phyloP scores from a whole-genome alignment of 2,329 filamentous ascomycete genomes.

The Penicillium brevicompactum region DNA sequence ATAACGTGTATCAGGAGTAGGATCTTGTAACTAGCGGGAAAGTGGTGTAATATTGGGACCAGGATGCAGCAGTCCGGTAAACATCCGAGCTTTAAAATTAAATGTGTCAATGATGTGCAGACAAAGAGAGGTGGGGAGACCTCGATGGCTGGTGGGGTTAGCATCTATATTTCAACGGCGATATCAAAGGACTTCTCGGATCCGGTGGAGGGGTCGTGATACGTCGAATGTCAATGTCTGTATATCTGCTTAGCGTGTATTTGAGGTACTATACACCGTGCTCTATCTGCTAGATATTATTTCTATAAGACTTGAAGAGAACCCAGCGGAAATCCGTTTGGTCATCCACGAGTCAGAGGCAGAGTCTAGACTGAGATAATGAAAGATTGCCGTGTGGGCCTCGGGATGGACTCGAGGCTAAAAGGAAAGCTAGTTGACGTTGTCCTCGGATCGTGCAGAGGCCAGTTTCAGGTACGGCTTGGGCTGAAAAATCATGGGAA shows the following conservation, averaged over 20 bases:
- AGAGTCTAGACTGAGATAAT: conserved; percentile 9
- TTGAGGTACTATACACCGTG: no score
- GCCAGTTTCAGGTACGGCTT: conserved; percentile 24
- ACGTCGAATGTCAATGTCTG: conserved; percentile 13
- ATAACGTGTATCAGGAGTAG: conserved; percentile 25
- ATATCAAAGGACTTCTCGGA: conserved; percentile 18
- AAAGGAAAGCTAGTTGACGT: conserved; percentile 11
- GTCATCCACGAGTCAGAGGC: background rate
- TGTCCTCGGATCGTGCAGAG: conserved; percentile 23
- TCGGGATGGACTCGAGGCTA: conserved; percentile 11
- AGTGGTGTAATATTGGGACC: conserved; percentile 40
- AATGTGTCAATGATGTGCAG: conserved; percentile 33
- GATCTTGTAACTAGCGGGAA: conserved; percentile 40
- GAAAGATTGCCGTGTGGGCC: conserved; percentile 13
- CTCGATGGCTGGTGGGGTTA: conserved; percentile 4
- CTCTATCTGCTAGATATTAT: background rate
- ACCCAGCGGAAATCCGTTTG: background rate
- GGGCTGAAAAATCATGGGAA: conserved; percentile 11
- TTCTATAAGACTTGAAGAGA: no score
- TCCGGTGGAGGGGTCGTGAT: conserved; percentile 21
- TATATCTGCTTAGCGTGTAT: no score
- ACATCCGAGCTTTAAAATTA: conserved; percentile 24
- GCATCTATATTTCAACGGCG: background rate
- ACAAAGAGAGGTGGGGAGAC: conserved; percentile 8
- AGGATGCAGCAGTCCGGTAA: conserved; percentile 36